These are phyloP conservation scores for Pythium rishiriense DNA, from an alignment of 352 stramenopile genomes.

Conservation along the genomic window DNA sequence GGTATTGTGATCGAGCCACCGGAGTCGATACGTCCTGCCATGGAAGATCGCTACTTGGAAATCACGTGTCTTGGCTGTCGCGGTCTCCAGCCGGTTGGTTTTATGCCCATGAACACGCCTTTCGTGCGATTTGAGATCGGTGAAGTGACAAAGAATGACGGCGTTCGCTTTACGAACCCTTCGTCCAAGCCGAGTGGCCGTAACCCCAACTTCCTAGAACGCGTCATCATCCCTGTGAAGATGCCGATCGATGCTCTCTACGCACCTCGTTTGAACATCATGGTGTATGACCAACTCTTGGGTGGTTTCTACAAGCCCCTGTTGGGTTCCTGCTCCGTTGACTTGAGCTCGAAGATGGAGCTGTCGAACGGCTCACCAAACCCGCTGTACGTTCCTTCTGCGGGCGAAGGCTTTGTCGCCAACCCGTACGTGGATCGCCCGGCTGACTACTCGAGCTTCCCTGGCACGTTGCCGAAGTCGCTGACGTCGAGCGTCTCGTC, in stretches of 20 bases:
- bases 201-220: conserved; percentile 90
- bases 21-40: conserved; percentile 57
- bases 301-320: conserved; percentile 85
- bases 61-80: conserved; percentile 82
- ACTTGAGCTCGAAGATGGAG: conserved; percentile 74
- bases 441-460: conserved; percentile 61
- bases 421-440: conserved; percentile 72
- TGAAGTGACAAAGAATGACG: conserved; percentile 55
- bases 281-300: conserved; percentile 81
- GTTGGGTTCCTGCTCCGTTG: conserved; percentile 72
- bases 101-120: conserved; percentile 83
- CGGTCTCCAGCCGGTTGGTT: conserved; percentile 73
- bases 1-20: conserved; percentile 56
- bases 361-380: conserved; percentile 67
- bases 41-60: conserved; percentile 73
- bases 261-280: conserved; percentile 81
- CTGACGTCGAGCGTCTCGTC: not conserved
- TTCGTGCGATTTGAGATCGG: conserved; percentile 87
- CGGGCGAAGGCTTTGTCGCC: conserved; percentile 32
- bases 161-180: conserved; percentile 67
- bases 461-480: conserved; percentile 35
- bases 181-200: conserved; percentile 74
- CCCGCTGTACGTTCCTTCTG: conserved; percentile 46
- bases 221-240: conserved; percentile 79
- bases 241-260: conserved; percentile 87